A percentile compares a stretch with the other conserved stretches of the same genome.
Evolutionary conservation across 2,329 filamentous ascomycete genomes (phyloP).

Genomic region (Septoria petroselini): DNA sequence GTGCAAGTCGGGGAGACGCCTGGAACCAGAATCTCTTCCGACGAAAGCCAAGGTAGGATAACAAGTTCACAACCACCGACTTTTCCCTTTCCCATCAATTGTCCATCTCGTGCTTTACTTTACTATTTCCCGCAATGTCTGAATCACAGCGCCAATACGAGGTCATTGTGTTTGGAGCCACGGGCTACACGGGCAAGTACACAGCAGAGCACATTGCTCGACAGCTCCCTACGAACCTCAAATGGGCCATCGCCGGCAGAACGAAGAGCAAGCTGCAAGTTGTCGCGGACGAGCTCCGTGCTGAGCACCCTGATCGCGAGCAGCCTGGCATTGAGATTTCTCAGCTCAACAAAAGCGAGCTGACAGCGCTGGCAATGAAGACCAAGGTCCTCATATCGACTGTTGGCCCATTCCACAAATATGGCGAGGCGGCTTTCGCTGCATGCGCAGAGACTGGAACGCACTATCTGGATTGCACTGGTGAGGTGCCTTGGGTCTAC

Average conservation of each 20-base stretch:
- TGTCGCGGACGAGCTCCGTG: slow-evolving; percentile 64
- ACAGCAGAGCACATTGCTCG: slow-evolving; percentile 71
- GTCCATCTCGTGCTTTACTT: not conserved
- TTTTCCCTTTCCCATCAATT: slow-evolving; percentile 1
- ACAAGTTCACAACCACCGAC: not conserved
- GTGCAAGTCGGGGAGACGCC: slow-evolving; percentile 8
- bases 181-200: slow-evolving; percentile 79
- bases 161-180: slow-evolving; percentile 64
- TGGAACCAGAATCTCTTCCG: slow-evolving; percentile 15
- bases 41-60: slow-evolving; percentile 18
- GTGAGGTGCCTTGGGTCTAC: slow-evolving; percentile 53
- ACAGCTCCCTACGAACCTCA: slow-evolving; percentile 69
- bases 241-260: slow-evolving; percentile 84
- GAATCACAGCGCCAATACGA: slow-evolving; percentile 55
- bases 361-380: slow-evolving; percentile 53
- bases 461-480: slow-evolving; percentile 65
- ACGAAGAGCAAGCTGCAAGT: slow-evolving; percentile 70
- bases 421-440: slow-evolving; percentile 62
- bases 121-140: slow-evolving; percentile 37
- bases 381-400: slow-evolving; percentile 60
- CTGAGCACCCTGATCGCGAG: slow-evolving; percentile 64
- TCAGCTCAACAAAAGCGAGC: slow-evolving; percentile 50
- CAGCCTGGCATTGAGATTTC: slow-evolving; percentile 61
- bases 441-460: slow-evolving; percentile 64
- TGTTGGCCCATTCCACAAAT: slow-evolving; percentile 61